A percentile compares a stretch with the other conserved stretches of the same genome.
Conservation (phyloP, 2,329 filamentous ascomycete genomes). For the Capronia coronata region DNA sequence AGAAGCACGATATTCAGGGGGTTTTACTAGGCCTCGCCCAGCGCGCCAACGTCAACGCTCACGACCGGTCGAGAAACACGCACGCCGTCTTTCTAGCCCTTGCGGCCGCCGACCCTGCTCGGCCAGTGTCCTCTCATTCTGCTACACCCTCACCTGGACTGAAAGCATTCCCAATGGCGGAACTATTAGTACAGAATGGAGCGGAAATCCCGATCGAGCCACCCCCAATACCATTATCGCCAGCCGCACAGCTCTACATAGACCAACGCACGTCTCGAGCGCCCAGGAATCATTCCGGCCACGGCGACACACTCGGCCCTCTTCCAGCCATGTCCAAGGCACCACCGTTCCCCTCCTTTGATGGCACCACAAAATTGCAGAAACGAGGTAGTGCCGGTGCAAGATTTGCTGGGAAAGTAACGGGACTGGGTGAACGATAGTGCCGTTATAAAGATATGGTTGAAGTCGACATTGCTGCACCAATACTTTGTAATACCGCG, state of each 20-base stretch:
- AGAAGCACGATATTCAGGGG: conserved; percentile 90
- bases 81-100: conserved; percentile 87
- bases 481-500: conserved; percentile 17
- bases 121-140: conserved; percentile 49
- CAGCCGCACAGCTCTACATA: conserved; percentile 73
- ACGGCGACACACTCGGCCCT: conserved; percentile 56
- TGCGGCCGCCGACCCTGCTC: conserved; percentile 82
- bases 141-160: conserved; percentile 31
- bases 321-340: conserved; percentile 47
- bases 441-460: conserved; percentile 20
- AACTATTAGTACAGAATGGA: conserved; percentile 87
- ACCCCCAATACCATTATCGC: conserved; percentile 76
- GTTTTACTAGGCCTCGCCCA: conserved; percentile 86
- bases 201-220: conserved; percentile 71
- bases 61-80: conserved; percentile 79
- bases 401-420: conserved; percentile 51
- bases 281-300: conserved; percentile 40
- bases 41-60: conserved; percentile 75
- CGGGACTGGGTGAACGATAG: conserved; percentile 41
- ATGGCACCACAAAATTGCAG: conserved; percentile 58
- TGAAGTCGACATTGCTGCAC: conserved; percentile 7
- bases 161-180: conserved; percentile 78
- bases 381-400: conserved; percentile 75
- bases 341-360: conserved; percentile 26
- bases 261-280: conserved; percentile 59